phyloP scores from a whole-genome alignment of 2,329 filamentous ascomycete genomes.

The Neonectria sp. region DNA sequence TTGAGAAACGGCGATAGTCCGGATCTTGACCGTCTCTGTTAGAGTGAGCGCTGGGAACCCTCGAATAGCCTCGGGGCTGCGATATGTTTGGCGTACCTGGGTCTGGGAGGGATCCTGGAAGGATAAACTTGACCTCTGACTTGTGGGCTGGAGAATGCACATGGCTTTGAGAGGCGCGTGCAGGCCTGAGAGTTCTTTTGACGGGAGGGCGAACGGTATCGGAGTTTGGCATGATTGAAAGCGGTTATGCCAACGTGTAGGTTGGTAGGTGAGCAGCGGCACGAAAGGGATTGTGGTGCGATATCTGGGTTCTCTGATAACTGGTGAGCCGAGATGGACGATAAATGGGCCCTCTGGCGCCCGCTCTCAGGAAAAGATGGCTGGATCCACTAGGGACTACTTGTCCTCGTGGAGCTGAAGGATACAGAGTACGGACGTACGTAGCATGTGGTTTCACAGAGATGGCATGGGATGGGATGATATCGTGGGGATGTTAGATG shows the following conservation, averaged over 20 bases:
- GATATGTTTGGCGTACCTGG: constrained; percentile 41
- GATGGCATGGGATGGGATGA: neutral
- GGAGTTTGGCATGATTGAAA: constrained; percentile 39
- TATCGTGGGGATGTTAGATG: constrained; percentile 3
- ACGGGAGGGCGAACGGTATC: constrained; percentile 32
- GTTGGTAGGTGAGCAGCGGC: constrained; percentile 2
- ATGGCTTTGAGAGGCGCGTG: constrained; percentile 39
- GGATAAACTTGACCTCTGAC: constrained; percentile 49
- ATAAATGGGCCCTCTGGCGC: neutral
- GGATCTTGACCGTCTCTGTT: constrained; percentile 48
- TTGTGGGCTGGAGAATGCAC: constrained; percentile 45
- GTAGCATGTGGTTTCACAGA: neutral
- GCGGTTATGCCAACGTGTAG: neutral
- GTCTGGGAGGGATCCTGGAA: constrained; percentile 47
- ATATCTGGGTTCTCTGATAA: constrained; percentile 7
- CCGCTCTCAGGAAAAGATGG: neutral
- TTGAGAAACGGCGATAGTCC: constrained; percentile 49
- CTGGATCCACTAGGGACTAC: neutral
- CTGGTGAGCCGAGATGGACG: constrained; percentile 12
- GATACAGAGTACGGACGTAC: neutral
- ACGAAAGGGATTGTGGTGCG: constrained; percentile 1
- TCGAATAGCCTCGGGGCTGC: neutral
- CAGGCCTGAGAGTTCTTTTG: constrained; percentile 46
- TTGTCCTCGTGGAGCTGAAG: neutral
- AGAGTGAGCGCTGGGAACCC: constrained; percentile 11